Percentiles rank a stretch among this genome's conserved stretches.
Evolutionary conservation across 1,284 basidiomycete species (phyloP).

Genomic region (Rugosomyces carneus): DNA sequence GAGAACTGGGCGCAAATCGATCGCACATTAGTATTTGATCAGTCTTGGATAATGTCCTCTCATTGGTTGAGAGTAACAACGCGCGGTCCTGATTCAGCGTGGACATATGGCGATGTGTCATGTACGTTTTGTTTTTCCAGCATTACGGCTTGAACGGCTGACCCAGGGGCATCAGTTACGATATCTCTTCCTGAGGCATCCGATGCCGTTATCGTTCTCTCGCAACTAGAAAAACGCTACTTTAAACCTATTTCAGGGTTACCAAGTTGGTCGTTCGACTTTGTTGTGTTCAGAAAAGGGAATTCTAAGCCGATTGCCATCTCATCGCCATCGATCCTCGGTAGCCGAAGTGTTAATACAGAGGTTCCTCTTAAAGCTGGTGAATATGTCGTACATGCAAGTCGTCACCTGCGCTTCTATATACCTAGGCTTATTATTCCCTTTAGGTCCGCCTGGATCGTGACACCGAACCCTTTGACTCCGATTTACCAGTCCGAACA

Average conservation of each 20-base stretch:
- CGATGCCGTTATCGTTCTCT: constrained; percentile 45
- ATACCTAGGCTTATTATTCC: too few relatives aligned
- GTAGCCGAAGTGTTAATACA: constrained; percentile 38
- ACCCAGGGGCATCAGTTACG: constrained; percentile 27
- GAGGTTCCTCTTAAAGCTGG: constrained; percentile 42
- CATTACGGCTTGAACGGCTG: not conserved
- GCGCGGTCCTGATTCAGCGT: constrained; percentile 31
- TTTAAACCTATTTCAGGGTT: constrained; percentile 38
- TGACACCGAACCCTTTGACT: too few relatives aligned
- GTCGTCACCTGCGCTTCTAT: too few relatives aligned
- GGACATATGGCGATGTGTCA: constrained; percentile 41
- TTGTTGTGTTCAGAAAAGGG: constrained; percentile 43
- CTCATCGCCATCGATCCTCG: constrained; percentile 33
- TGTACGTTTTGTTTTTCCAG: constrained; percentile 20
- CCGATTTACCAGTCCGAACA: constrained; percentile 26
- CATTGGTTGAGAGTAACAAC: constrained; percentile 39
- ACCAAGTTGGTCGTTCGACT: constrained; percentile 44
- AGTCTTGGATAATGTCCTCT: constrained; percentile 41
- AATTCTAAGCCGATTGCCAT: constrained; percentile 33
- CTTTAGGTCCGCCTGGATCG: too few relatives aligned
- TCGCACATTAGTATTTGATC: constrained; percentile 41
- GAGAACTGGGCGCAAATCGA: constrained; percentile 39
- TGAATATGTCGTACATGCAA: constrained; percentile 49
- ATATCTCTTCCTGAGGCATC: constrained; percentile 36
- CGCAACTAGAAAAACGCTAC: constrained; percentile 44